Base-by-base conservation (phyloP, 2,329 filamentous ascomycete genomes). In the Fusarium armeniacum region DNA sequence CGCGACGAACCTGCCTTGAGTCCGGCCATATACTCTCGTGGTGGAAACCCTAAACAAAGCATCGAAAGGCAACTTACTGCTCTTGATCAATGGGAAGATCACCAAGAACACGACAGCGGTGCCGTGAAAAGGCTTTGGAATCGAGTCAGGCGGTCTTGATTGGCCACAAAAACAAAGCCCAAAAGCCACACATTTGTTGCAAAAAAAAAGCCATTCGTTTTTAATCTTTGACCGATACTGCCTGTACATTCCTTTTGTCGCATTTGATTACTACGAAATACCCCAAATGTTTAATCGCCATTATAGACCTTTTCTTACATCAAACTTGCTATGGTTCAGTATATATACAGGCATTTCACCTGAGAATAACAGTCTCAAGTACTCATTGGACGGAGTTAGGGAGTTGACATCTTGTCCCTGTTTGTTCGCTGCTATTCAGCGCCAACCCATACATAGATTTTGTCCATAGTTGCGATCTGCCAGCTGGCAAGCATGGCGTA, bases 101-200 rank as follows among this genome's bases (percentile, higher is more conserved):
- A 73, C 9, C 60, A 60, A 13, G 56, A 67, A 26, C 61, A 72
- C 5, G 87, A 89, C 59, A 82, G 81, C 51, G 83, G 85, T 6
- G 82, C 88, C 4, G 84, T 91, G 75, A 90, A 87, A 80, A 84
- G 88, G 54, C 82, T 91, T 58, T 91, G 89, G 89, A 88, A 90
- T 67, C 84, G 83, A 62, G 86, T 91, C 40, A 82, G 85, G 57
- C 83, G 86, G 60, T 75, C 79, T 40, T 81, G 53, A 46, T 26
- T n/a, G 40, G 26, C 30, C 28, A 43, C 16, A 20, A n/a, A 32
- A n/a, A 6, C 26, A 45, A 30, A n/a, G 30, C 22, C 28, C 16
- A 13, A 15, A 26, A 20, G 24, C 30, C 33, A 26, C 24, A 40
- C 26, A 20, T 43, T 47, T 52, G 30, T 30, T 44, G 20, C 15